phyloP scores from a whole-genome alignment of 768 basidiomycete species.

The Mycena chlorophos region DNA sequence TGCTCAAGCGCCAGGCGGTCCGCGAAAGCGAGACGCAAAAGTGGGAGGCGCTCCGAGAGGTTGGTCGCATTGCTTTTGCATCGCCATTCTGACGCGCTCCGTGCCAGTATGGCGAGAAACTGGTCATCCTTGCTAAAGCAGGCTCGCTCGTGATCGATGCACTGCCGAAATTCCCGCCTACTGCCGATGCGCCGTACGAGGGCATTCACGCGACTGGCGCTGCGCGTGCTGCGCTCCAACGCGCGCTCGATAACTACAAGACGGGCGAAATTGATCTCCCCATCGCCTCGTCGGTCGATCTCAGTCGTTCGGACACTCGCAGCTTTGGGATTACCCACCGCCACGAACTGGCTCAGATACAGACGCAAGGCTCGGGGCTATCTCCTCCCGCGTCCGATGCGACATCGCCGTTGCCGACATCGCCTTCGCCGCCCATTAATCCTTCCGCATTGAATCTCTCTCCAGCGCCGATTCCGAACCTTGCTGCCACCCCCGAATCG shows the following conservation, averaged over 20 bases:
- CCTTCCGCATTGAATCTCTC: conserved; percentile 38
- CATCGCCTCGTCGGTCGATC: conserved; percentile 47
- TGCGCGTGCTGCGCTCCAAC: conserved; percentile 72
- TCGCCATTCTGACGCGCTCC: conserved; percentile 1
- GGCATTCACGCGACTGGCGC: conserved; percentile 65
- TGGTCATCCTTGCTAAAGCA: conserved; percentile 72
- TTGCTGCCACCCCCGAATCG: conserved; percentile 19
- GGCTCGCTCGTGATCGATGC: conserved; percentile 60
- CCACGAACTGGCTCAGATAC: conserved; percentile 63
- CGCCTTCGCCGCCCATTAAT: conserved; percentile 34
- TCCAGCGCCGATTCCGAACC: conserved; percentile 38
- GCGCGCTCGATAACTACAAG: conserved; percentile 76
- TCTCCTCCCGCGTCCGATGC: background rate
- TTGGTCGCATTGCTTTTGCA: conserved; percentile 26
- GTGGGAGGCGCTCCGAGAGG: conserved; percentile 84
- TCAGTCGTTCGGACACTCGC: conserved; percentile 69
- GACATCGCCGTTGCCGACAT: conserved; percentile 28
- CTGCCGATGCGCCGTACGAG: conserved; percentile 52
- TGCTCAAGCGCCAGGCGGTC: conserved; percentile 75
- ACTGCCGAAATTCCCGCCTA: conserved; percentile 70
- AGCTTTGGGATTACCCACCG: conserved; percentile 88
- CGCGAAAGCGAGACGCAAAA: conserved; percentile 73
- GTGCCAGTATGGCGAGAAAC: conserved; percentile 75
- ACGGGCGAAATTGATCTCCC: conserved; percentile 62
- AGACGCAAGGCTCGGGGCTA: conserved; percentile 26